These are phyloP conservation scores for Sanghuangporus weigelae DNA, from an alignment of 1,284 basidiomycete species.

Conservation along the genomic window DNA sequence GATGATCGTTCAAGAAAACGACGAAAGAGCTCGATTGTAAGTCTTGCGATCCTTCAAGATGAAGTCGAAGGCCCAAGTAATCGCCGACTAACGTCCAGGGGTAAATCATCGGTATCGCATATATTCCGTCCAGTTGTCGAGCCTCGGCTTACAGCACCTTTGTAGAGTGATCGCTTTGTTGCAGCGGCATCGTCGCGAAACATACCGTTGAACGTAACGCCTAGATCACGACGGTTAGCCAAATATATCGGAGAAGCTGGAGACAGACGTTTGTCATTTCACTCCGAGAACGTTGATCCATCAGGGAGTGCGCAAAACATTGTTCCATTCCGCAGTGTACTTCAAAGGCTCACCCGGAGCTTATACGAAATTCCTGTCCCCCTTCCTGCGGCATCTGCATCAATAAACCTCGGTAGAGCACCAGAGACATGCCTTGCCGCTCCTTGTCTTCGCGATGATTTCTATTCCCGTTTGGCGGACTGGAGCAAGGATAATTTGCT, in stretches of 20 bases:
- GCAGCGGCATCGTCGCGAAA: not conserved
- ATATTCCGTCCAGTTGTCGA: not conserved
- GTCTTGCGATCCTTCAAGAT: conserved; percentile 13
- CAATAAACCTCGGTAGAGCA: conserved; percentile 9
- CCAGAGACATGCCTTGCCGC: conserved; percentile 15
- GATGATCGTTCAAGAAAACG: conserved; percentile 1
- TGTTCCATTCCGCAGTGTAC: conserved; percentile 1
- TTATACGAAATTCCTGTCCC: conserved; percentile 14
- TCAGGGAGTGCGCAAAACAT: not conserved
- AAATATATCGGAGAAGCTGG: conserved; percentile 11
- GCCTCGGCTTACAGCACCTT: not conserved
- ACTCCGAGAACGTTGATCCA: conserved; percentile 6
- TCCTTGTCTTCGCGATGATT: conserved; percentile 16
- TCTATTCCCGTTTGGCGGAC: conserved; percentile 12
- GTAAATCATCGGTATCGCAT: not conserved
- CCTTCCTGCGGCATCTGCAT: conserved; percentile 13
- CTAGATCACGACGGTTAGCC: conserved; percentile 15
- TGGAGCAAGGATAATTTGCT: conserved; percentile 15
- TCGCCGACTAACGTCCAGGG: not conserved
- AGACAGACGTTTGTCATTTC: conserved; percentile 8
- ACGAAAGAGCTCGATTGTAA: conserved; percentile 14
- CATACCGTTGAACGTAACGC: conserved; percentile 12
- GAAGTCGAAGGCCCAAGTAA: conserved; percentile 5
- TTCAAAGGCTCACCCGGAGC: conserved; percentile 3
- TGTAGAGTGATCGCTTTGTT: conserved; percentile 15